Conservation (phyloP, 352 stramenopile genomes). For the Globisporangium heterothallicum region DNA sequence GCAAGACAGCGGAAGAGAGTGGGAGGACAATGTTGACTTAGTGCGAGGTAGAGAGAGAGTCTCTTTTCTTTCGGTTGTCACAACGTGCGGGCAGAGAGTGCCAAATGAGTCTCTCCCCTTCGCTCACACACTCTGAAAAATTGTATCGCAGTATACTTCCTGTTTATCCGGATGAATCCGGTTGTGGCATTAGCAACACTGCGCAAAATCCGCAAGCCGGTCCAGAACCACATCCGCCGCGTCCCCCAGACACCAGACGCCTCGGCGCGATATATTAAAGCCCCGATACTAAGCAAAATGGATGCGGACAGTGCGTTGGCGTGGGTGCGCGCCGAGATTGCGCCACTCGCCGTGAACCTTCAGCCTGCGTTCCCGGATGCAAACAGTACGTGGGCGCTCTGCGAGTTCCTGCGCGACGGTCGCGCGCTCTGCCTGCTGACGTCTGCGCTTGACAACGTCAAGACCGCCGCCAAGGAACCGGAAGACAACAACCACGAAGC, state of each 20-base stretch:
- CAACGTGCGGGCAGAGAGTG: too few species aligned
- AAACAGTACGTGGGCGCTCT: constrained; percentile 29
- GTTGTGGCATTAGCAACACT: neutral
- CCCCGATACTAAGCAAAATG: neutral
- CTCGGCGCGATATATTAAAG: neutral
- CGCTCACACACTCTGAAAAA: too few species aligned
- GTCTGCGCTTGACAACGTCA: constrained; percentile 30
- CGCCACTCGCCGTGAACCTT: constrained; percentile 21
- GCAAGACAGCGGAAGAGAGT: too few species aligned
- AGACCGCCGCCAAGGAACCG: constrained; percentile 12
- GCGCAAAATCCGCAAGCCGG: neutral
- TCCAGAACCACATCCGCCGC: constrained; percentile 8
- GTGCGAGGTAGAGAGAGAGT: too few species aligned
- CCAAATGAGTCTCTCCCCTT: too few species aligned
- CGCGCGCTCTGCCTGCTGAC: constrained; percentile 69
- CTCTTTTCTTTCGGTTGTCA: too few species aligned
- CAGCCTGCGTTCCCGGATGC: constrained; percentile 23
- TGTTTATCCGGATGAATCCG: too few species aligned
- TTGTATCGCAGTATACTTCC: too few species aligned
- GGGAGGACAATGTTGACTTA: too few species aligned
- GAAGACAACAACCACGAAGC: constrained; percentile 1
- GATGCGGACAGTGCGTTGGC: constrained; percentile 22
- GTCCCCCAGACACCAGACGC: neutral
- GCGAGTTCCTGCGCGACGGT: constrained; percentile 69
- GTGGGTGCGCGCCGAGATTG: constrained; percentile 59